Percentiles rank a stretch among this genome's conserved stretches.
Conservation (phyloP, 208 protist species). For the Angomonas desouzai region DNA sequence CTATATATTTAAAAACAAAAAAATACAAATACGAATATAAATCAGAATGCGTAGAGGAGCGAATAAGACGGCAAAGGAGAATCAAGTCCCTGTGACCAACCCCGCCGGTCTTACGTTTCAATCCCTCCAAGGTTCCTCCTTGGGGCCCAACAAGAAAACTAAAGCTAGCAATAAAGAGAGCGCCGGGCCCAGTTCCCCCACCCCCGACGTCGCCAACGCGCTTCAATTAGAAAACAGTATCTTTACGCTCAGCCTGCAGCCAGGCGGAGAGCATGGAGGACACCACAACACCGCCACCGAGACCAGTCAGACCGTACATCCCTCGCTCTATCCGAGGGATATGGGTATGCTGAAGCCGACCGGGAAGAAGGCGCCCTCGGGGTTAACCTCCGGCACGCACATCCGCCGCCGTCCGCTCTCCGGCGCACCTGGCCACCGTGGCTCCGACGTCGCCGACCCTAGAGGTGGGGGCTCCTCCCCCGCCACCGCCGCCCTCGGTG, state of each 20-base stretch:
- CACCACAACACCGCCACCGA: not conserved
- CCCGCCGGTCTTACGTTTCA: slow-evolving; percentile 6
- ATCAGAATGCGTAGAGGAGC: slow-evolving; percentile 7
- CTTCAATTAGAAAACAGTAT: not conserved
- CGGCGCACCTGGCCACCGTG: slow-evolving; percentile 20
- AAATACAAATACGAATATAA: not conserved
- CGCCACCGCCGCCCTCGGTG: slow-evolving; percentile 2
- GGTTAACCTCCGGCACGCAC: slow-evolving; percentile 66
- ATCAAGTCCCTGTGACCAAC: slow-evolving; percentile 6
- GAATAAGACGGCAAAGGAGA: not conserved
- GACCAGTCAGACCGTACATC: slow-evolving; percentile 7
- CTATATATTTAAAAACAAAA: not conserved
- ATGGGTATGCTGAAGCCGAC: slow-evolving; percentile 36
- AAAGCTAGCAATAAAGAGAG: not conserved
- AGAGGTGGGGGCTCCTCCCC: slow-evolving; percentile 4
- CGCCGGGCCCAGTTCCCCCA: slow-evolving; percentile 1
- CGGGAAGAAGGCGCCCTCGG: slow-evolving; percentile 19
- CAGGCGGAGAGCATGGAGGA: not conserved
- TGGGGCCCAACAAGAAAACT: slow-evolving; percentile 9
- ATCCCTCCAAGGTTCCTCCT: not conserved
- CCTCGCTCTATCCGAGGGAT: slow-evolving; percentile 21
- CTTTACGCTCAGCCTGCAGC: slow-evolving; percentile 7
- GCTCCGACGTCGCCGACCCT: not conserved
- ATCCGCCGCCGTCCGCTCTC: slow-evolving; percentile 68
- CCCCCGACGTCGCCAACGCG: slow-evolving; percentile 7